Base-by-base conservation (phyloP, 2,329 filamentous ascomycete species). In the Lasiodiplodia theobromae region DNA sequence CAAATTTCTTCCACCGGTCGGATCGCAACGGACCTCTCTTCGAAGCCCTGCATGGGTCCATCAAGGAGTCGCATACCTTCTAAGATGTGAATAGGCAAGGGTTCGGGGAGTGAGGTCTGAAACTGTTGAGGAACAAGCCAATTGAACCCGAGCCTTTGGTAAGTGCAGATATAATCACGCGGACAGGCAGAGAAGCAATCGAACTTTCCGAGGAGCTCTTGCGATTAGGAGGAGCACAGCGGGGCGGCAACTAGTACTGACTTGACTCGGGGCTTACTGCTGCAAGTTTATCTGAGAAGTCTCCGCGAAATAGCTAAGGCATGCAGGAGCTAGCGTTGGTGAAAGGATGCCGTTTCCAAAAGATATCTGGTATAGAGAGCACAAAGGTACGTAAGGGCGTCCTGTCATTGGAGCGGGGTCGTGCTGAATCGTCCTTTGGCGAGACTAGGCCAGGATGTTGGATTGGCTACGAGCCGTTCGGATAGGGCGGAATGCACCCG, bases 401-500 rank as follows among this genome's bases (percentile, higher is more conserved):
- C 40, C 37, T 60, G 58, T 23, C 58, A 63, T 8, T 37, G 14
- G 47, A 52, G 60, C 60, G 47, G 60, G 60, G 60, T 37, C 23
- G 28, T 14, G 51, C 44, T 52, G 60, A 52, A 31, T 52, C 28
- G 47, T 52, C 60, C 34, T 47, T 63, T 37, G 60, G 28, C 60
- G 58, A 52, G 40, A 14, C 60, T 64, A 64, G 31, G 60, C 60
- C n/a, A 52, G 60, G 60, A 52, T 64, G 47, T 34, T 12, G 44
- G 47, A 52, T 31, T 64, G 60, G 60, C 44, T 52, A 52, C 60
- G 44, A 64, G 47, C 60, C 44, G 47, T 64, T 64, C 60, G 60
- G 60, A 52, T 64, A 21, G 31, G 52, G 60, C 60, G 60, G 60
- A 64, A 64, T 64, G 44, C n/a, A 38, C 52, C 60, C 44, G 60